Conservation (phyloP, 768 basidiomycete species). For the Russula olivacea region DNA sequence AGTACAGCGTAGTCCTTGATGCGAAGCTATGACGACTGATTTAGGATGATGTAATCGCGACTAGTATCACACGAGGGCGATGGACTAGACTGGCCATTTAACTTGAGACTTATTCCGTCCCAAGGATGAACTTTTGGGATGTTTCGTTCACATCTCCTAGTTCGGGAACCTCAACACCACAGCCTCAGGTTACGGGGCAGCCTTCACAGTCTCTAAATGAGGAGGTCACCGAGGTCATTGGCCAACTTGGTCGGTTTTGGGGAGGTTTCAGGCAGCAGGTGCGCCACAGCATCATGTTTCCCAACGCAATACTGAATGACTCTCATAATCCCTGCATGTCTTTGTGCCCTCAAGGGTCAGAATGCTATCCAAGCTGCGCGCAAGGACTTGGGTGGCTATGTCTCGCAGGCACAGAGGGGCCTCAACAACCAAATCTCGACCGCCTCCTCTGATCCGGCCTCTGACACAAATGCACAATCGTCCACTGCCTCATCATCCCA, state of each 20-base stretch:
- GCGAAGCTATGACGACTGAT: not conserved
- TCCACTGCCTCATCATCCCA: conserved; percentile 29
- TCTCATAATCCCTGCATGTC: not conserved
- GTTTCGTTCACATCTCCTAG: not conserved
- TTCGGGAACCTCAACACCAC: conserved; percentile 20
- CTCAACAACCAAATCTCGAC: conserved; percentile 50
- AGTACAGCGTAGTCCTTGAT: not conserved
- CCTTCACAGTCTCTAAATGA: conserved; percentile 65
- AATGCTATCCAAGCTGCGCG: conserved; percentile 59
- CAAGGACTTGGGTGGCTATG: conserved; percentile 67
- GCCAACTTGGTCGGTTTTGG: conserved; percentile 85
- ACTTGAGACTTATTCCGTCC: not conserved
- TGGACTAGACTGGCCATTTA: not conserved
- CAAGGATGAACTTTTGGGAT: conserved; percentile 27
- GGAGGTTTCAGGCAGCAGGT: conserved; percentile 89
- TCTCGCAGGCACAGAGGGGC: conserved; percentile 75
- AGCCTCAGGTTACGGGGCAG: conserved; percentile 30
- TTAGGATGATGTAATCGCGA: not conserved
- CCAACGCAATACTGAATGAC: not conserved
- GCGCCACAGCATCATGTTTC: conserved; percentile 25
- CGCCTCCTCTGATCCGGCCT: not conserved
- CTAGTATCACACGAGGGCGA: too few species aligned
- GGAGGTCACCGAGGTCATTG: conserved; percentile 84
- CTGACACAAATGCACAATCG: conserved; percentile 18
- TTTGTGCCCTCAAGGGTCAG: conserved; percentile 48